Conservation (phyloP, 768 basidiomycete genomes). For the Favolaschia claudopus region DNA sequence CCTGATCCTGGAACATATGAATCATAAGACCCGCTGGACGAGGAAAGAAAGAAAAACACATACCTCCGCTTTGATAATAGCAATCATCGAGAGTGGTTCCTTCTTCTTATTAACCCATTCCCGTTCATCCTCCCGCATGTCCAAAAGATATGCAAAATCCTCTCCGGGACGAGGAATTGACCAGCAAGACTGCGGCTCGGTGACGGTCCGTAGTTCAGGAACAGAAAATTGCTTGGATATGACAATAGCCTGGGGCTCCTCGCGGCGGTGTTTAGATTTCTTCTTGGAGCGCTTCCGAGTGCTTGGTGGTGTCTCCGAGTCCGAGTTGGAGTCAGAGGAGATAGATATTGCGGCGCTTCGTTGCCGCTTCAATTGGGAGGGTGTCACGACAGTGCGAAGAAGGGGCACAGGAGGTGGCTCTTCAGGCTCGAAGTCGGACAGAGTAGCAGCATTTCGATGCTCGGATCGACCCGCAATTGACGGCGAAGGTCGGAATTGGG, state of each 20-base stretch:
- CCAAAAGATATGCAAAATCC: background rate
- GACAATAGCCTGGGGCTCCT: background rate
- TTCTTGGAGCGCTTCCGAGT: background rate
- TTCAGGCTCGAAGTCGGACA: too few species aligned
- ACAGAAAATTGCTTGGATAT: background rate
- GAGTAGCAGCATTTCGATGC: too few species aligned
- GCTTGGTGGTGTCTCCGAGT: background rate
- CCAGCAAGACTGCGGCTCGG: background rate
- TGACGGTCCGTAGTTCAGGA: background rate
- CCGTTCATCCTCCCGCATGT: background rate
- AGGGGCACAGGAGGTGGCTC: too few species aligned
- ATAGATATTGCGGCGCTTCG: background rate
- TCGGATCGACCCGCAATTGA: background rate
- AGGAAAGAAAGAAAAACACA: too few species aligned
- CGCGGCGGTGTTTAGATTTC: background rate
- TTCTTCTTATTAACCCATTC: background rate
- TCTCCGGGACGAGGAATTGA: constrained; percentile 4
- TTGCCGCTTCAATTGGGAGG: background rate
- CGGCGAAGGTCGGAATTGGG: too few species aligned
- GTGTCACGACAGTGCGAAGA: too few species aligned
- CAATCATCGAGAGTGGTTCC: background rate
- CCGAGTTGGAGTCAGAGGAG: background rate
- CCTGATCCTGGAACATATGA: constrained; percentile 2
- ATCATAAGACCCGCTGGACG: too few species aligned
- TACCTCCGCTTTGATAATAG: constrained; percentile 12